A percentile compares a stretch with the other conserved stretches of the same genome.
phyloP scores from a whole-genome alignment of 2,329 filamentous ascomycete species.

The Sclerotinia trifoliorum region DNA sequence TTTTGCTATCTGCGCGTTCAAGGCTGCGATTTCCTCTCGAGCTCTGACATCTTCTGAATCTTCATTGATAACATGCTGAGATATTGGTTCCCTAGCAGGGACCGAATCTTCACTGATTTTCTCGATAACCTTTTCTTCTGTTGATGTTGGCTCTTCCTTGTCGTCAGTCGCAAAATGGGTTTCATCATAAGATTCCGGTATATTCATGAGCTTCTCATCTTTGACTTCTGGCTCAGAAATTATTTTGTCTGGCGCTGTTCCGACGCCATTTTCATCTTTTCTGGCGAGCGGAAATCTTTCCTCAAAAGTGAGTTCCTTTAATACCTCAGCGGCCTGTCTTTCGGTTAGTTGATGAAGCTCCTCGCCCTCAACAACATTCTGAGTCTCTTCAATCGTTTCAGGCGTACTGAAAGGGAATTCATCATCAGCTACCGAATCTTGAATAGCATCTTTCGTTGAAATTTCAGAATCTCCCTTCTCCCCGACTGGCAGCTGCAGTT shows the following conservation, averaged over 20 bases:
- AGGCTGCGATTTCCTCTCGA: neutral
- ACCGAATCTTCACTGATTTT: neutral
- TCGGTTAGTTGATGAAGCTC: neutral
- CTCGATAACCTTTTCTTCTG: neutral
- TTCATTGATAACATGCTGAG: neutral
- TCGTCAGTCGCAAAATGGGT: neutral
- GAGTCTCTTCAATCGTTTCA: too few species aligned
- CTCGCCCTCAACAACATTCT: neutral
- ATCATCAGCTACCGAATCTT: neutral
- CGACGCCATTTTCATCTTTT: neutral
- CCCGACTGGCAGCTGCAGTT: neutral
- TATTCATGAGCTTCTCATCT: neutral
- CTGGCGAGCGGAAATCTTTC: accelerated
- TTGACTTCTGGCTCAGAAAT: neutral
- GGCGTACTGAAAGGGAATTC: neutral
- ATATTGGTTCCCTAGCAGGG: neutral
- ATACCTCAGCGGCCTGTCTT: neutral
- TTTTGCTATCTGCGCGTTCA: constrained; percentile 3
- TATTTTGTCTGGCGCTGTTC: accelerated
- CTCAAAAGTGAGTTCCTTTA: neutral
- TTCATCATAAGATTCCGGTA: neutral
- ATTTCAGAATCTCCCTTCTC: neutral
- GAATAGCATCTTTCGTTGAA: neutral
- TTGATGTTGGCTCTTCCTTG: neutral
- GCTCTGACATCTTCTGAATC: constrained; percentile 5